Base-by-base conservation (phyloP, 1,284 basidiomycete genomes). In the Cryptococcus sp. region DNA sequence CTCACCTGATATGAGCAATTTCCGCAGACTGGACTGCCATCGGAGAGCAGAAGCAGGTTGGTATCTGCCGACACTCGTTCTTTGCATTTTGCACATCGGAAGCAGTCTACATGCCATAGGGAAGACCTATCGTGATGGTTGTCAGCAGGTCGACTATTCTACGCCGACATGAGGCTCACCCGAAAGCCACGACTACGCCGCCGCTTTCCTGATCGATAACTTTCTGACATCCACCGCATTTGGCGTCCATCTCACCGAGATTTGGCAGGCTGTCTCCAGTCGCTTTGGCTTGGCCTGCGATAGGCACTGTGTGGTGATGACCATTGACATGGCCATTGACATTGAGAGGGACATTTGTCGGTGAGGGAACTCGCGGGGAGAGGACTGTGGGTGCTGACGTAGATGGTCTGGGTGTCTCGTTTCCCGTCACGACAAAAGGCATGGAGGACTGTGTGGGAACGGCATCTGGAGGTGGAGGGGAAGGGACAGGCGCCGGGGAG, bases 11-110 rank as follows among this genome's bases (percentile, higher is more conserved):
- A 99, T 13, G 93, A 95, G 82, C 95, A 99, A 68, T 93, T 89
- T 23, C 92, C 89, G 76, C 95, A 99, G 54, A 99, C 93, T 39
- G 96, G 95, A 40, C 90, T 93, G 20, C 95, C 95, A 77, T 99
- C 95, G 30, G 93, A 94, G 50, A 99, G 87, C 11, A 99, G 83
- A 23, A 99, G 85, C 22, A 99, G 85, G 79, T 97, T 98, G 43
- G 94, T 97, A 76, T 98, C 95, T 38, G 94, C 83, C 68, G 83
- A 82, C 50, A 84, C 82, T 47, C 78, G 76, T 54, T 82, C 81
- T 54, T 80, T 76, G 73, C 83, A 84, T 67, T 82, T 82, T 30
- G 78, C 78, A 62, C 81, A 82, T 19, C 80, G 76, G 65, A 80
- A 80, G 64, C 79, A 80, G 60, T 79, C 78, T 35, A 79, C 75